Percentiles rank a stretch among this genome's conserved stretches.
Evolutionary conservation across 192 early-diverging fungal genomes (phyloP).

Genomic region (Coemansia sp.): DNA sequence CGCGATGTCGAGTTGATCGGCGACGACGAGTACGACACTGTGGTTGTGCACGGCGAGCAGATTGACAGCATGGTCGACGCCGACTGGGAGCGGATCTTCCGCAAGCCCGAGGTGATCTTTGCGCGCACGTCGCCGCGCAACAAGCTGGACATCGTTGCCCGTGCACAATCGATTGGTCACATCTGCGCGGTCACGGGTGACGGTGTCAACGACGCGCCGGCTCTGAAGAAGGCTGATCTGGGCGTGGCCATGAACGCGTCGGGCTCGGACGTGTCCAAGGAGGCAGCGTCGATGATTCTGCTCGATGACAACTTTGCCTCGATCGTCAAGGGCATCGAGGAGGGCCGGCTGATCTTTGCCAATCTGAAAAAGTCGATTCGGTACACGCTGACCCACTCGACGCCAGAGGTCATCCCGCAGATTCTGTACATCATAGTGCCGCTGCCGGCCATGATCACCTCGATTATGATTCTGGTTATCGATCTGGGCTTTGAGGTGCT

Average conservation of each 20-base stretch:
- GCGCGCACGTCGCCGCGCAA: slow-evolving; percentile 94
- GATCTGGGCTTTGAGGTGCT: slow-evolving; percentile 96
- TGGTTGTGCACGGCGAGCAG: slow-evolving; percentile 91
- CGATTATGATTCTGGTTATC: slow-evolving; percentile 86
- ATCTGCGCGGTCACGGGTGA: slow-evolving; percentile 98
- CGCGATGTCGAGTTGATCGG: slow-evolving; percentile 60
- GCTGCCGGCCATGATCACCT: slow-evolving; percentile 74
- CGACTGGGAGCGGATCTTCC: slow-evolving; percentile 93
- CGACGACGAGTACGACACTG: slow-evolving; percentile 82
- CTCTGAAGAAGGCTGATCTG: slow-evolving; percentile 94
- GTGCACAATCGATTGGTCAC: slow-evolving; percentile 87
- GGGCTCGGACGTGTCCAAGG: slow-evolving; percentile 95
- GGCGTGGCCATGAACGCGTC: slow-evolving; percentile 97
- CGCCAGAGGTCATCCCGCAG: slow-evolving; percentile 85
- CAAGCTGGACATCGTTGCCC: slow-evolving; percentile 95
- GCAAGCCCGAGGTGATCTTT: slow-evolving; percentile 95
- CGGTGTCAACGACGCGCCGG: slow-evolving; percentile 96
- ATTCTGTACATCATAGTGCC: slow-evolving; percentile 85
- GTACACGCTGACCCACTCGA: slow-evolving; percentile 90
- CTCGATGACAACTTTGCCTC: slow-evolving; percentile 99
- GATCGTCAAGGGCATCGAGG: slow-evolving; percentile 87
- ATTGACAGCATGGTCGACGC: slow-evolving; percentile 77
- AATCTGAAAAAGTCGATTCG: slow-evolving; percentile 95
- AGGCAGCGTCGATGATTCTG: slow-evolving; percentile 95
- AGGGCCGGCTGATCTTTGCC: slow-evolving; percentile 92